phyloP scores from a whole-genome alignment of 306 rosid genomes.

The Potentilla sterilis region DNA sequence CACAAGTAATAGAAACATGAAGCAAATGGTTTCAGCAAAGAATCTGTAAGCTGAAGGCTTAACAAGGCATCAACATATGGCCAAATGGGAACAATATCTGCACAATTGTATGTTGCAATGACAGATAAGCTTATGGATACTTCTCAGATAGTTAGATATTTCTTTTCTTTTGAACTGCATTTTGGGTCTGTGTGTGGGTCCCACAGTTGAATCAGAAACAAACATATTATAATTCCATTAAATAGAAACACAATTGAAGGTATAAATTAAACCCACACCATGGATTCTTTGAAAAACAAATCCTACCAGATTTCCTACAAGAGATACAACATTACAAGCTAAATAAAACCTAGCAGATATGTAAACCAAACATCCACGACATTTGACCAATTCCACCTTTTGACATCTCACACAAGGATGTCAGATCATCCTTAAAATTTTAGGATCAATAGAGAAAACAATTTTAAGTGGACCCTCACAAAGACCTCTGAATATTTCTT shows the following conservation, averaged over 20 bases:
- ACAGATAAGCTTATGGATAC: neutral
- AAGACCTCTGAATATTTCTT: neutral
- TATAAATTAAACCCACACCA: conserved; percentile 3
- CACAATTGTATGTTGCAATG: neutral
- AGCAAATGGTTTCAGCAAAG: neutral
- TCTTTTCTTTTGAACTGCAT: neutral
- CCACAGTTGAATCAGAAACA: neutral
- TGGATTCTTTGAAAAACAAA: neutral
- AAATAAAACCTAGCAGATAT: conserved; percentile 1
- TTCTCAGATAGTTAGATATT: neutral
- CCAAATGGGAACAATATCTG: neutral
- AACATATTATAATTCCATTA: neutral
- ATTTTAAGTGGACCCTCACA: neutral
- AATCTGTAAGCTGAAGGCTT: neutral
- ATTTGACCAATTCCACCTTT: neutral
- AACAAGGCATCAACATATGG: neutral
- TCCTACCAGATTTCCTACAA: conserved; percentile 1
- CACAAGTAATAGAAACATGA: neutral
- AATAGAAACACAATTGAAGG: neutral
- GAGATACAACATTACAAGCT: neutral
- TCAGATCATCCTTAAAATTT: neutral
- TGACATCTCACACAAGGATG: neutral
- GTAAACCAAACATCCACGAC: neutral
- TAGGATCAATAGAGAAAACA: neutral
- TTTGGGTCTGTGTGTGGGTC: neutral